Evolutionary conservation across 2,329 filamentous ascomycete genomes (phyloP), one percentile per base, ranked within the genome.

Genomic region (Scytalidium lignicola): DNA sequence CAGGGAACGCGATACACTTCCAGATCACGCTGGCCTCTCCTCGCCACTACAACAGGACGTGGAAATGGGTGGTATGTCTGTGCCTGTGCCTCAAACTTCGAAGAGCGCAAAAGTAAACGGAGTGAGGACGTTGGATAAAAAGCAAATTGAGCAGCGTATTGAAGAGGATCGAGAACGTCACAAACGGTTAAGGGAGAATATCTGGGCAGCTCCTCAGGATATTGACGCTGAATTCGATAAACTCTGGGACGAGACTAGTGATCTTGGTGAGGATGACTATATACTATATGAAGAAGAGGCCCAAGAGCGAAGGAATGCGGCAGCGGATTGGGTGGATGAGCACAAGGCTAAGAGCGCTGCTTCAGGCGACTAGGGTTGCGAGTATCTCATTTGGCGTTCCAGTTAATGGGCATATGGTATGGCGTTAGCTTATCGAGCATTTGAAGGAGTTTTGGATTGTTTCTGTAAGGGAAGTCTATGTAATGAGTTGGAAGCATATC

Each of bases 161-260:
- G 95, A 99, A 60, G 95, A 99, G 69, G 93, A 99, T 67, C 77
- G 93, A 3, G 93, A 99, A 67, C 76, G 93, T 41, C 95, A 99
- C 68, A 99, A 99, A 74, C 75, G 92, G 41, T 74, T 92, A 61
- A 75, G 93, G 19, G 93, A 99, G 70, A 90, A 85, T 60, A 95
- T 96, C 54, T 99, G 95, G 93, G 89, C 90, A 0, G 83, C 96
- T 2, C 81, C 81, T 23, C 76, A 79, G 8, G 78, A 80, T 26
- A 72, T 76, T 8, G 60, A 62, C 45, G 55, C 45, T 29, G 92
- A 97, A 69, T 85, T 90, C 70, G 80, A 85, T 55, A 88, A 82
- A 69, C 70, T 95, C 56, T 95, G 88, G 86, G 89, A 93, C 39
- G 90, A 96, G 64, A 85, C 83, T 17, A 95, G 89, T 61, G 89